These are phyloP conservation scores for Exobasidium rhododendri DNA, from an alignment of 1,284 basidiomycete species.

Conservation along the genomic window DNA sequence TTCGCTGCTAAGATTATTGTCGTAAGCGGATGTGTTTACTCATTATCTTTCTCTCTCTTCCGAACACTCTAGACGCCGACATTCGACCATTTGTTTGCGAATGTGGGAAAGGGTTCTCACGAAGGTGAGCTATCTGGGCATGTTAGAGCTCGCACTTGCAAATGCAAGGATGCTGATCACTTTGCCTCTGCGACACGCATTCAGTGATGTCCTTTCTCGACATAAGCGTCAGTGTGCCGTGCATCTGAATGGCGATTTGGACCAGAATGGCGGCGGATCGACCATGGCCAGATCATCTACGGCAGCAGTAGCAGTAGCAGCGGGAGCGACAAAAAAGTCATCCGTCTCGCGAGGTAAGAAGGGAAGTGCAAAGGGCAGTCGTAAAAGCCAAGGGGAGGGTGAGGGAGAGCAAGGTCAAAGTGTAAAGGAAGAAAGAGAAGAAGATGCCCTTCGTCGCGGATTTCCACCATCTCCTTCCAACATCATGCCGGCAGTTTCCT, in stretches of 20 bases:
- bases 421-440: neutral
- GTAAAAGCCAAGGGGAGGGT: neutral
- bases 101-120: slow-evolving; percentile 52
- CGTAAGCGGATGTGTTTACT: neutral
- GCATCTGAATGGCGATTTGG: slow-evolving; percentile 29
- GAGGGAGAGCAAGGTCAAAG: neutral
- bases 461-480: slow-evolving; percentile 10
- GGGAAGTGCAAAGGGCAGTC: neutral
- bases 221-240: slow-evolving; percentile 51
- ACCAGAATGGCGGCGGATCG: slow-evolving; percentile 8
- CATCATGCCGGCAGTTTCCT: slow-evolving; percentile 3
- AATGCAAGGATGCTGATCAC: no score
- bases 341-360: neutral
- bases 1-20: no score
- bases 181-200: no score
- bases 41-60: neutral
- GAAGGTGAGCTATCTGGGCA: slow-evolving; percentile 39
- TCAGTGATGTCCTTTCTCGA: slow-evolving; percentile 48
- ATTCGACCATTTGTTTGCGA: slow-evolving; percentile 52
- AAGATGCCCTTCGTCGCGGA: neutral
- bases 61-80: slow-evolving; percentile 45
- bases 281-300: neutral
- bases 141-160: neutral
- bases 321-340: neutral
- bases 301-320: no score